Evolutionary conservation across 306 rosid genomes (phyloP).

Genomic region (Comarum palustre): DNA sequence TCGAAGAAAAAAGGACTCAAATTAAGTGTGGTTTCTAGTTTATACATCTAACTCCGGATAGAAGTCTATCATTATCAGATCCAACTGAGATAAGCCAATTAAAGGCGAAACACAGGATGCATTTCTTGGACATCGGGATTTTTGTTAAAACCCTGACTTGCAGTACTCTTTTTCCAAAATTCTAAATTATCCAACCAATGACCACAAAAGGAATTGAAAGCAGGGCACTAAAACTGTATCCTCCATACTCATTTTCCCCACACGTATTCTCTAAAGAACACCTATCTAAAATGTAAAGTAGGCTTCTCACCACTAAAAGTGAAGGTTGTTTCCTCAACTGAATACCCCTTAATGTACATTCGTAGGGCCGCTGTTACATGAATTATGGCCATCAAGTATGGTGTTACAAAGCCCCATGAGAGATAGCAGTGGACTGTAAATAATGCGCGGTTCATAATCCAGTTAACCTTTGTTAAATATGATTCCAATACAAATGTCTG

Average conservation of each 20-base stretch:
- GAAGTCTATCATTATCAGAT: neutral
- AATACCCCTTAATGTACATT: conserved; percentile 45
- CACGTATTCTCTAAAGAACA: conserved; percentile 26
- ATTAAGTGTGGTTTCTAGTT: conserved; percentile 7
- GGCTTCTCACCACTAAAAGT: conserved; percentile 68
- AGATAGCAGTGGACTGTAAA: conserved; percentile 73
- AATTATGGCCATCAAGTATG: conserved; percentile 64
- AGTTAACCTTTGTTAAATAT: conserved; percentile 68
- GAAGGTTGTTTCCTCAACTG: conserved; percentile 52
- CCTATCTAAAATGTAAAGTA: conserved; percentile 40
- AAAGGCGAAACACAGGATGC: neutral
- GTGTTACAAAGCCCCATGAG: conserved; percentile 94
- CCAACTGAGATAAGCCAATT: neutral
- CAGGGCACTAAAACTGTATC: conserved; percentile 10
- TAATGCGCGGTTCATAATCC: conserved; percentile 91
- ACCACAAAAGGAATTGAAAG: neutral
- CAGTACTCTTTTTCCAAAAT: neutral
- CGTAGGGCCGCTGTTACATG: conserved; percentile 71
- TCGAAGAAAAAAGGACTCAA: neutral
- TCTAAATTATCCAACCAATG: neutral
- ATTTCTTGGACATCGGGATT: neutral
- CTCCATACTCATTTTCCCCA: conserved; percentile 20
- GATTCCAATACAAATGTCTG: conserved; percentile 98
- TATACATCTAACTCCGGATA: conserved; percentile 1
- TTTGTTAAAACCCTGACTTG: neutral